Base-by-base conservation (phyloP, 805 yeast genomes). In the Candida peoriensis region DNA sequence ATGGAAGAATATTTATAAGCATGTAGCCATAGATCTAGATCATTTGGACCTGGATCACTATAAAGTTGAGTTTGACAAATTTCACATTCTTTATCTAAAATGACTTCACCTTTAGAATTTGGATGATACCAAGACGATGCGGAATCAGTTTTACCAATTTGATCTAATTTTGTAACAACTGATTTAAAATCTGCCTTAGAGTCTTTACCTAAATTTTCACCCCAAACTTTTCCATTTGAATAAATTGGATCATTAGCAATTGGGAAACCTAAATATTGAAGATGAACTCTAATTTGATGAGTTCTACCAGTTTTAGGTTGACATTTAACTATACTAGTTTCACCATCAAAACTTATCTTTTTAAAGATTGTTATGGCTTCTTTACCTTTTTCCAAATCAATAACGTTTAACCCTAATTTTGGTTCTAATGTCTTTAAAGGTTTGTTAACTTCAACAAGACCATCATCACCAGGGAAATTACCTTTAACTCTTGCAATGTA, bases 231-330 rank as follows among this genome's bases (percentile, higher is more conserved):
- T 12, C 70, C 73, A 48, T 84, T 85, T 2, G 96, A 81, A 52
- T 86, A 90, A 1, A 89, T 68, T 0, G 97, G 97, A 57, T 90
- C 98, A 54, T 90, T 89, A 4, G 84, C 87, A 30, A 90, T 90
- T 1, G 97, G 96, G 52, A 66, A 72, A 0, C 97, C 97, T n/a
- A 93, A 48, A 45, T 69, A 81, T 58, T 89, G 96, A 37, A 93
- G 61, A 62, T 93, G 98, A 1, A 93, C 95, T 41, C 98, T 66
- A 33, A 93, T 88, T 55, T 90, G 98, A 57, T 90, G 98, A 0
- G 97, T 87, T 52, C 98, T 69, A 0, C 98, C 98, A 0, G 98
- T 90, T 13, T 72, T 61, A 2, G 98, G 98, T 44, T 66, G 72
- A 58, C 97, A 90, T 41, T 76, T 68, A 4, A 93, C 96, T 19